A percentile compares a stretch with the other conserved stretches of the same genome.
These are phyloP conservation scores for Quercus gilva DNA, from an alignment of 306 rosid genomes.

Conservation along the genomic window DNA sequence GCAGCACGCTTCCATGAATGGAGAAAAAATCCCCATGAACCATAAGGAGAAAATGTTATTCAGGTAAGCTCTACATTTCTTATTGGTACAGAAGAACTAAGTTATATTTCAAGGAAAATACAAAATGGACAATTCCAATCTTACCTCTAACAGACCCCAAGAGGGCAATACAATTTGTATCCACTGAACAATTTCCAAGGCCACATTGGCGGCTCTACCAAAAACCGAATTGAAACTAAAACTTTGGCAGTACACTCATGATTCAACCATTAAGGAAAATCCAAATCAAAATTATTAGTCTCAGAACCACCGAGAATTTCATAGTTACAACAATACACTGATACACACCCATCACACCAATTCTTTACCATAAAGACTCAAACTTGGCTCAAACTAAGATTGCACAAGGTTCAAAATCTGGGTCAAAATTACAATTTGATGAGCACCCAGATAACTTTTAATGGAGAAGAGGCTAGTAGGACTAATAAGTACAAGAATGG, in stretches of 20 bases:
- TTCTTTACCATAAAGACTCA: conserved; percentile 19
- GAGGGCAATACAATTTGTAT: conserved; percentile 58
- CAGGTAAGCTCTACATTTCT: conserved; percentile 5
- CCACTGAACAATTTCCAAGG: conserved; percentile 47
- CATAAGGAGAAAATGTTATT: not conserved
- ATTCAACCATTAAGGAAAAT: conserved; percentile 38
- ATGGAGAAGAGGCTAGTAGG: not conserved
- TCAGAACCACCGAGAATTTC: conserved; percentile 31
- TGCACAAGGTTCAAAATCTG: conserved; percentile 9
- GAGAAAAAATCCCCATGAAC: not conserved
- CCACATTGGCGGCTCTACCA: conserved; percentile 63
- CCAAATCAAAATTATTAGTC: conserved; percentile 40
- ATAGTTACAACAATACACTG: conserved; percentile 11
- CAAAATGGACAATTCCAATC: not conserved
- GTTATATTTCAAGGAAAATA: not conserved
- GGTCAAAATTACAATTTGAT: conserved; percentile 11
- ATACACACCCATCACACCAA: conserved; percentile 21
- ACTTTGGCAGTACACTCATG: conserved; percentile 44
- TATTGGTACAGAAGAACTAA: conserved; percentile 4
- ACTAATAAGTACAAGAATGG: not conserved
- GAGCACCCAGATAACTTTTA: conserved; percentile 4
- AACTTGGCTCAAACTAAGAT: conserved; percentile 16
- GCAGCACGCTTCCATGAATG: not conserved
- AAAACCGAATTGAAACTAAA: conserved; percentile 71
- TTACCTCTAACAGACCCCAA: conserved; percentile 78